Percentiles rank a stretch among this genome's conserved stretches.
Conservation (phyloP, 2,329 filamentous ascomycete species). For the Fusarium mangiferae region DNA sequence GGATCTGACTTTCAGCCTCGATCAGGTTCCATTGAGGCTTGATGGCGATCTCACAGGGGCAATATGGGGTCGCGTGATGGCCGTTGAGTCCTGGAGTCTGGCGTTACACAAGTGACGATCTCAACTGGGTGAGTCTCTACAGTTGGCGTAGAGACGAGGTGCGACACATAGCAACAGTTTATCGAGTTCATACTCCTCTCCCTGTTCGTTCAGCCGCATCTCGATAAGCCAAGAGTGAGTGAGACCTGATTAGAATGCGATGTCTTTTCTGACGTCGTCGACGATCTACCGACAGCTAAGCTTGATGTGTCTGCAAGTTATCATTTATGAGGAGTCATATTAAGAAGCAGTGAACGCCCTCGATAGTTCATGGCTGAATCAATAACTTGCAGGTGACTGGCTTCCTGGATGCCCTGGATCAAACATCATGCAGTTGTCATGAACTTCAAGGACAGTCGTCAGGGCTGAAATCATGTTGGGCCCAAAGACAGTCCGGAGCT, state of each 20-base stretch:
- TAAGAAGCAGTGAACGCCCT: not conserved
- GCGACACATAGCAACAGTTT: not conserved
- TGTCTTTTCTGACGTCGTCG: not conserved
- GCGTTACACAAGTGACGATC: conserved; percentile 4
- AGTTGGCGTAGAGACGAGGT: conserved; percentile 12
- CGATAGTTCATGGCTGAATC: not conserved
- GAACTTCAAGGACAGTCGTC: not conserved
- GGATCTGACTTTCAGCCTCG: not conserved
- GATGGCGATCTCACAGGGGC: not conserved
- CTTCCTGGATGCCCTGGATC: not conserved
- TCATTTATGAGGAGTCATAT: conserved; percentile 8
- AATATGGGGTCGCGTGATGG: not conserved
- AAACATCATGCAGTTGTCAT: not conserved
- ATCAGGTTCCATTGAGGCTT: not conserved
- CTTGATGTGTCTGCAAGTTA: not conserved
- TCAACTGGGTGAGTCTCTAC: not conserved
- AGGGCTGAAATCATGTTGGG: not conserved
- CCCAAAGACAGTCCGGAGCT: not conserved
- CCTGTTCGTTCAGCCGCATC: not conserved
- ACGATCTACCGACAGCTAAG: not conserved
- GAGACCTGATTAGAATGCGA: not conserved
- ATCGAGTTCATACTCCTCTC: not conserved
- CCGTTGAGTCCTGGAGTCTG: not conserved
- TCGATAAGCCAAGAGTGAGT: not conserved
- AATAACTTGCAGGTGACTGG: not conserved